Conservation (phyloP, 2,329 filamentous ascomycete genomes). For the Colletotrichum godetiae region DNA sequence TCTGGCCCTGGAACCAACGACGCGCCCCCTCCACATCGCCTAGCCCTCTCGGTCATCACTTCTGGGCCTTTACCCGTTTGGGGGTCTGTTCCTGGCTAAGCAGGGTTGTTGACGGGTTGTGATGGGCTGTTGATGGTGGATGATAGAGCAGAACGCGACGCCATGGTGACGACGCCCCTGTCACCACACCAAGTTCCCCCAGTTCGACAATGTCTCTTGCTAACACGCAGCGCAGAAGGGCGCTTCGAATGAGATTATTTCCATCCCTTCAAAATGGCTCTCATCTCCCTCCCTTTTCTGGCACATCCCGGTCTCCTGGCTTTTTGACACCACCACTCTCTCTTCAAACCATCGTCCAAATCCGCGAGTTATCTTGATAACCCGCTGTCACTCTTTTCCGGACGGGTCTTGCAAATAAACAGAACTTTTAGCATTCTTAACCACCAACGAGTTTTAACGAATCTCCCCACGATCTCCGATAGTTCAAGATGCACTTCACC, state of each 20-base stretch:
- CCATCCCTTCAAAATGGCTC: slow-evolving; percentile 32
- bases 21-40: slow-evolving; percentile 9
- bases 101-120: slow-evolving; percentile 13
- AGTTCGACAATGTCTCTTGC: slow-evolving; percentile 7
- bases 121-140: slow-evolving; percentile 6
- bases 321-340: slow-evolving; percentile 16
- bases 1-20: slow-evolving; percentile 15
- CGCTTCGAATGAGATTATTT: slow-evolving; percentile 29
- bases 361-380: slow-evolving; percentile 31
- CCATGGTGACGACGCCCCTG: slow-evolving; percentile 23
- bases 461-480: slow-evolving; percentile 4
- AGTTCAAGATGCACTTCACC: slow-evolving; percentile 55
- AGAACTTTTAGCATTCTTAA: slow-evolving; percentile 7
- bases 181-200: background rate
- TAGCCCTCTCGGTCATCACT: slow-evolving; percentile 30
- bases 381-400: slow-evolving; percentile 37
- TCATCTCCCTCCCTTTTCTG: slow-evolving; percentile 27
- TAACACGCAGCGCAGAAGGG: slow-evolving; percentile 15
- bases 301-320: background rate
- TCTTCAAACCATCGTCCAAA: slow-evolving; percentile 28
- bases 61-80: slow-evolving; percentile 25
- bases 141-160: slow-evolving; percentile 19
- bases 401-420: slow-evolving; percentile 28
- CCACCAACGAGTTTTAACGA: slow-evolving; percentile 23
- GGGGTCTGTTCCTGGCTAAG: slow-evolving; percentile 30